Evolutionary conservation across 2,329 filamentous ascomycete species (phyloP).

Genomic region (Fusarium sp.): DNA sequence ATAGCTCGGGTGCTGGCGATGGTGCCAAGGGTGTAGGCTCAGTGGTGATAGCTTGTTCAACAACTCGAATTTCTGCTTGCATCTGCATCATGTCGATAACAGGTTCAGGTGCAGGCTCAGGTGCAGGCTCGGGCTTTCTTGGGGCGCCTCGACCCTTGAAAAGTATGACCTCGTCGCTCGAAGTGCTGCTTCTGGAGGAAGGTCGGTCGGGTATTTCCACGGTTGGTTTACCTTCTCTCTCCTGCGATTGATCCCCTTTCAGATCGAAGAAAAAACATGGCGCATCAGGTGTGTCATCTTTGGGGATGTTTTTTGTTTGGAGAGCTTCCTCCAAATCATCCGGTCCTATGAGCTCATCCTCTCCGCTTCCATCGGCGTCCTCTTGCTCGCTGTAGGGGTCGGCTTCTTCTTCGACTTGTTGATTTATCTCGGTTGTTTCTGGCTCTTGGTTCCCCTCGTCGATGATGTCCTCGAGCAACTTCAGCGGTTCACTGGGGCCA

Average conservation of each 20-base stretch:
- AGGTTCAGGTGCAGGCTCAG: conserved; percentile 6
- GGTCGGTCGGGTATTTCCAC: conserved; percentile 36
- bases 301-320: conserved; percentile 10
- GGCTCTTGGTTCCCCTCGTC: conserved; percentile 16
- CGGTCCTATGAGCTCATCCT: conserved; percentile 32
- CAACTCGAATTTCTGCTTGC: conserved; percentile 50
- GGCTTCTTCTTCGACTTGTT: background rate
- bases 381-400: conserved; percentile 1
- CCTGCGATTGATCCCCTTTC: conserved; percentile 43
- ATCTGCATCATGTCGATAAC: conserved; percentile 48
- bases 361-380: background rate
- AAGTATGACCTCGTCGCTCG: conserved; percentile 76
- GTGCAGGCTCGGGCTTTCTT: conserved; percentile 37
- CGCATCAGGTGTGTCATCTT: conserved; percentile 4
- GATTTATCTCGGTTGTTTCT: background rate
- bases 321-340: conserved; percentile 40
- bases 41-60: conserved; percentile 41
- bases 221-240: background rate
- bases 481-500: conserved; percentile 64
- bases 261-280: conserved; percentile 55
- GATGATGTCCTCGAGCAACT: conserved; percentile 52
- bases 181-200: conserved; percentile 52
- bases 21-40: conserved; percentile 10
- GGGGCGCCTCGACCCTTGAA: conserved; percentile 67
- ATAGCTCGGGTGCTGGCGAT: background rate